A percentile compares a stretch with the other conserved stretches of the same genome.
Evolutionary conservation across 1,139 yeast species (phyloP).

Genomic region (Yamadazyma pseudoaaseri): DNA sequence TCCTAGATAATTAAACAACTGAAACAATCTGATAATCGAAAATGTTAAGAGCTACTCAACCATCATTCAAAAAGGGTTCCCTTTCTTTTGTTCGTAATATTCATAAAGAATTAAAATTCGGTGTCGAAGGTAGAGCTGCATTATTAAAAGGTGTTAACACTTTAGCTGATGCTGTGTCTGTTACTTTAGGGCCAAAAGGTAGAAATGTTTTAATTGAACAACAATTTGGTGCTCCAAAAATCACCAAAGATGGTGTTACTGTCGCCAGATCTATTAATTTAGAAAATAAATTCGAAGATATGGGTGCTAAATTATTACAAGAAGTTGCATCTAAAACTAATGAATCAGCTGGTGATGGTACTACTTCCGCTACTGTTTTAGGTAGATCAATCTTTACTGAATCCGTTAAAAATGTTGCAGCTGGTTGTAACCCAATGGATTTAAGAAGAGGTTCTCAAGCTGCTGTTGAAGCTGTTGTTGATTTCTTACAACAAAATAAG

Average conservation of each 20-base stretch:
- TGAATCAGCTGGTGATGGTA: constrained; percentile 99
- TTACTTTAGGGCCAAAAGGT: constrained; percentile 97
- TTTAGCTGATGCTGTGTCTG: constrained; percentile 95
- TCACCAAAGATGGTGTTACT: constrained; percentile 99
- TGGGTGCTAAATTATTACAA: constrained; percentile 95
- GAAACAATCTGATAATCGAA: constrained; percentile 1
- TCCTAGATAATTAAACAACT: background rate
- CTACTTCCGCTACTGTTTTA: constrained; percentile 95
- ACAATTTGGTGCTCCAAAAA: constrained; percentile 95
- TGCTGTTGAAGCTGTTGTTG: constrained; percentile 95
- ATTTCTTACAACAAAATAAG: constrained; percentile 84
- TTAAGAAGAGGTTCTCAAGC: constrained; percentile 98
- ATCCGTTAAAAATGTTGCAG: constrained; percentile 97
- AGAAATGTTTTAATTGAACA: constrained; percentile 97
- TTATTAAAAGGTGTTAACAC: constrained; percentile 94
- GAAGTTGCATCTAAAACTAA: constrained; percentile 98
- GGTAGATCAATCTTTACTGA: constrained; percentile 98
- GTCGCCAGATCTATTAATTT: constrained; percentile 88
- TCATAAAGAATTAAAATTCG: constrained; percentile 96
- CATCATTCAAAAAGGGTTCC: constrained; percentile 41
- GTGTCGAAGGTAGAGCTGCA: constrained; percentile 98
- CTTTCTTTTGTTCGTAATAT: constrained; percentile 50
- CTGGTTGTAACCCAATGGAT: constrained; percentile 99
- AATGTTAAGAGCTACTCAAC: constrained; percentile 61
- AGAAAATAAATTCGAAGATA: constrained; percentile 91